A percentile compares a stretch with the other conserved stretches of the same genome.
phyloP scores from a whole-genome alignment of 2,329 filamentous ascomycete genomes.

The Fusarium algeriense region DNA sequence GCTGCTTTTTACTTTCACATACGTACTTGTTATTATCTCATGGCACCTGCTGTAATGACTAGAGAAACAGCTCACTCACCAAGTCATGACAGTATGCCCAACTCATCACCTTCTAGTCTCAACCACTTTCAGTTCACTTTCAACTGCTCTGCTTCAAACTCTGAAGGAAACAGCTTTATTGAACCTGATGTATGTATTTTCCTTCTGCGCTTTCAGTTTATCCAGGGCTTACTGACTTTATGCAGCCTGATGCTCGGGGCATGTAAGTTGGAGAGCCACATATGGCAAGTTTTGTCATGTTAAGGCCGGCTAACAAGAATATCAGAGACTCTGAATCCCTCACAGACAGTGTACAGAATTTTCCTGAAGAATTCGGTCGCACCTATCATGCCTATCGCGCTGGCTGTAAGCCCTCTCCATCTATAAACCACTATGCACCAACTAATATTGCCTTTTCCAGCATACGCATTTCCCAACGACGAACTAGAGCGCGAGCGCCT shows the following conservation, averaged over 20 bases:
- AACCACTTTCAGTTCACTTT: constrained; percentile 53
- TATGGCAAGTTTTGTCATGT: background rate
- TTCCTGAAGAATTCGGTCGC: constrained; percentile 58
- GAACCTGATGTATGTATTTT: constrained; percentile 50
- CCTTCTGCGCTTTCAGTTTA: background rate
- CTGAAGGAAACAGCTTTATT: constrained; percentile 48
- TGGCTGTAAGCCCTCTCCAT: constrained; percentile 55
- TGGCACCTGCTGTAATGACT: constrained; percentile 31
- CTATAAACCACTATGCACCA: background rate
- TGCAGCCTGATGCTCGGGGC: constrained; percentile 40
- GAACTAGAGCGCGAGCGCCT: constrained; percentile 56
- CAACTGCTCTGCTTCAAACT: constrained; percentile 43
- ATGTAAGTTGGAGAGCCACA: constrained; percentile 37
- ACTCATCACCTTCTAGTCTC: constrained; percentile 32
- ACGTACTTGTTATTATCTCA: constrained; percentile 7
- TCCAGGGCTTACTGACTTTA: constrained; percentile 31
- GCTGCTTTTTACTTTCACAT: background rate
- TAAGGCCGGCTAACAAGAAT: constrained; percentile 29
- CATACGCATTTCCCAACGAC: constrained; percentile 63
- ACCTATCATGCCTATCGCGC: constrained; percentile 63
- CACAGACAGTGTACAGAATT: constrained; percentile 57
- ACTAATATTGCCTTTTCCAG: constrained; percentile 45
- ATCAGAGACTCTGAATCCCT: constrained; percentile 53
- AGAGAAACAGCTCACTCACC: constrained; percentile 20
- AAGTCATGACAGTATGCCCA: constrained; percentile 25